phyloP scores from a whole-genome alignment of 208 protist species.

The Crithidia expoeki region DNA sequence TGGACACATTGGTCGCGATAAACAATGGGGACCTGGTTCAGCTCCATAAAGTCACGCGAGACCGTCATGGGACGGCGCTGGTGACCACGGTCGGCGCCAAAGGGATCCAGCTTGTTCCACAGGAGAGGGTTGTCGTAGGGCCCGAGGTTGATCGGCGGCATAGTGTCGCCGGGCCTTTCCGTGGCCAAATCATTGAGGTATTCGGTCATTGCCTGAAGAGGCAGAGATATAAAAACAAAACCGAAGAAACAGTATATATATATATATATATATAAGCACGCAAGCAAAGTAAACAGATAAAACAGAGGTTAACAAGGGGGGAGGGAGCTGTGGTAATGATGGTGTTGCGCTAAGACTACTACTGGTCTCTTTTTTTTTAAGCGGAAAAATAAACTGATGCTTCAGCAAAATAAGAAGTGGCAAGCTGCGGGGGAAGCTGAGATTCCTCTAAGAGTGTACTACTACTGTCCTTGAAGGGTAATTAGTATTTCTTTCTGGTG shows the following conservation, averaged over 20 bases:
- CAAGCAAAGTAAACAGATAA: not conserved
- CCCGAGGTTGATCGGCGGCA: constrained; percentile 86
- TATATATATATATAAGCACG: not conserved
- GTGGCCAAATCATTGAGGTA: constrained; percentile 79
- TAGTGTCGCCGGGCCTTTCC: constrained; percentile 56
- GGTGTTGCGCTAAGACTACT: not conserved
- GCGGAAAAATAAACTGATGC: no score
- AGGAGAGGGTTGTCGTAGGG: constrained; percentile 91
- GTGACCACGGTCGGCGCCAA: constrained; percentile 88
- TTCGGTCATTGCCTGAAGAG: constrained; percentile 70
- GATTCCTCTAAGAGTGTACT: no score
- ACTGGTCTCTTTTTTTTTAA: no score
- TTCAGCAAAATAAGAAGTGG: no score
- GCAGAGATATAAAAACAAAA: not conserved
- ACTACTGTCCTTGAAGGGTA: no score
- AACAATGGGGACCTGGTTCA: constrained; percentile 84
- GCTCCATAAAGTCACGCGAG: constrained; percentile 89
- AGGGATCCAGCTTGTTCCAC: constrained; percentile 92
- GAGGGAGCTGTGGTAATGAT: not conserved
- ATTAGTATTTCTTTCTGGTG: no score
- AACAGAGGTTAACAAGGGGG: not conserved
- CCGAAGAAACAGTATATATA: not conserved
- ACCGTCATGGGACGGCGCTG: constrained; percentile 90
- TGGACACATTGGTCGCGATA: constrained; percentile 92
- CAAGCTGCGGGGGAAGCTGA: no score